Evolutionary conservation across 2,329 filamentous ascomycete genomes (phyloP).

Genomic region (Colletotrichum australisinense): DNA sequence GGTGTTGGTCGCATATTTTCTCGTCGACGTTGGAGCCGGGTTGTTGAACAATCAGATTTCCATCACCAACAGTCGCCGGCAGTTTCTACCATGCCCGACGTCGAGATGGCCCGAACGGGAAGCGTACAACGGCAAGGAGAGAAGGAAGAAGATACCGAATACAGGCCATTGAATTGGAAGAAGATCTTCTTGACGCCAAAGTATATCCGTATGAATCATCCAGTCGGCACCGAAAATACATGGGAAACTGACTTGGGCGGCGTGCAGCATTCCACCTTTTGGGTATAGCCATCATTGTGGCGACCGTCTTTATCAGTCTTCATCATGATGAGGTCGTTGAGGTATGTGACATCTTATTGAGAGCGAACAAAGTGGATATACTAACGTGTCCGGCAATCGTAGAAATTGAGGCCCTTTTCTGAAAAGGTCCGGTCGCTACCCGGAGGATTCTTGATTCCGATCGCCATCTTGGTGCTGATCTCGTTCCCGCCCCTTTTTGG

Average conservation of each 20-base stretch:
- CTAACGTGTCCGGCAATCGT: neutral
- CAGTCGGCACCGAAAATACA: neutral
- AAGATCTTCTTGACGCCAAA: slow-evolving; percentile 46
- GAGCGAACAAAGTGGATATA: neutral
- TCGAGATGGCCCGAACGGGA: slow-evolving; percentile 30
- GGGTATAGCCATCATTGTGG: slow-evolving; percentile 41
- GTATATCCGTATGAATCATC: slow-evolving; percentile 41
- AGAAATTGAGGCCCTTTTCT: slow-evolving; percentile 47
- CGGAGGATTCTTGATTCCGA: slow-evolving; percentile 53
- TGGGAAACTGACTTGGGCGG: neutral
- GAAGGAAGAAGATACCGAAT: slow-evolving; percentile 44
- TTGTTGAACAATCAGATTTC: neutral
- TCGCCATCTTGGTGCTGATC: slow-evolving; percentile 51
- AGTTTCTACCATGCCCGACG: slow-evolving; percentile 24
- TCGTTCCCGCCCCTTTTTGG: slow-evolving; percentile 56
- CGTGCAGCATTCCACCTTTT: slow-evolving; percentile 42
- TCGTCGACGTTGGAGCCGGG: neutral
- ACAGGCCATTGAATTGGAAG: slow-evolving; percentile 48
- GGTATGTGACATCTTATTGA: slow-evolving; percentile 31
- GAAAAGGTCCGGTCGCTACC: slow-evolving; percentile 50
- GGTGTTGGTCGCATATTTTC: slow-evolving; percentile 7
- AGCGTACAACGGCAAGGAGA: neutral
- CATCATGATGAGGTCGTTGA: slow-evolving; percentile 51
- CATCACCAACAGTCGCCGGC: slow-evolving; percentile 7
- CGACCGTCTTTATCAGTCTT: slow-evolving; percentile 48